Evolutionary conservation across 331 rosid species (phyloP).

Genomic region (Phaseolus coccineus): DNA sequence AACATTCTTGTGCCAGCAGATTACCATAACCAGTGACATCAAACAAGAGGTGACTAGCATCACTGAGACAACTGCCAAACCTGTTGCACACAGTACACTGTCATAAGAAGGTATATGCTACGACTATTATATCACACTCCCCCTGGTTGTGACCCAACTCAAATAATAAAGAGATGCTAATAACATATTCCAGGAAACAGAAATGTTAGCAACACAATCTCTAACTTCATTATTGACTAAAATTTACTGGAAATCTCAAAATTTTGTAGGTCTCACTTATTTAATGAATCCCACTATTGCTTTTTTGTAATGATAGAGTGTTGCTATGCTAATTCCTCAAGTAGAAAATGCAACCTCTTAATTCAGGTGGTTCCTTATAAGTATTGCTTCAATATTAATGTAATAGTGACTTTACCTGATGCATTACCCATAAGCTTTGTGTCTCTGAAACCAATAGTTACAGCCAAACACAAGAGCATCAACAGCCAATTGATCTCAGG

Average conservation of each 20-base stretch:
- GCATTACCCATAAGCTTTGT: constrained; percentile 55
- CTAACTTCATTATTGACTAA: background rate
- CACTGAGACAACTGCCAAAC: constrained; percentile 57
- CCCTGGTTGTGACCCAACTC: background rate
- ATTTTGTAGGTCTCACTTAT: background rate
- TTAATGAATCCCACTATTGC: background rate
- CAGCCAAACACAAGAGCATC: constrained; percentile 49
- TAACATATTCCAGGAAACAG: background rate
- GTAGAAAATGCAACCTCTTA: background rate
- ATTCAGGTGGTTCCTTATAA: background rate
- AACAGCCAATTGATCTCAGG: constrained; percentile 53
- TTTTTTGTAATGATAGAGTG: background rate
- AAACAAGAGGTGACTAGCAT: constrained; percentile 60
- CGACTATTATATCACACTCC: background rate
- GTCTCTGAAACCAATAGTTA: constrained; percentile 52
- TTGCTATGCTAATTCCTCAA: background rate
- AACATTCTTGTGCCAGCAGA: constrained; percentile 55
- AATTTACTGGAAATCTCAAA: background rate
- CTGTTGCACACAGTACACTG: constrained; percentile 37
- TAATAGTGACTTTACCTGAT: constrained; percentile 37
- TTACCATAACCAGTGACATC: constrained; percentile 57
- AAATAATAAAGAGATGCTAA: background rate
- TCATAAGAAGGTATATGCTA: constrained; percentile 4
- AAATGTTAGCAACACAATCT: background rate
- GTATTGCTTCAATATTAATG: background rate